Evolutionary conservation across 768 basidiomycete genomes (phyloP).

Genomic region (Russula earlei): DNA sequence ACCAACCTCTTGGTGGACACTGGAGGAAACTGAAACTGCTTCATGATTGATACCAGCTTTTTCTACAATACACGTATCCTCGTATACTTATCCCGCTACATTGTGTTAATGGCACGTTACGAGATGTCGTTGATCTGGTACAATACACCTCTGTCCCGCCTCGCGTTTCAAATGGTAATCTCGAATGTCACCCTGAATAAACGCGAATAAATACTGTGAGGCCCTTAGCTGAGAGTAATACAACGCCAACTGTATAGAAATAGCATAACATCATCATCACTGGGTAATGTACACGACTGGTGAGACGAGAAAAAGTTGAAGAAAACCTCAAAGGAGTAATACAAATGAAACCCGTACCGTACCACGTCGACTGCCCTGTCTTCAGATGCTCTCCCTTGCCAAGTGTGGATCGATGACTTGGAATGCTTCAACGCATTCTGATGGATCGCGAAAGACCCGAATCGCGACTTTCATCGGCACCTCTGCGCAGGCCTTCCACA

Average conservation of each 20-base stretch:
- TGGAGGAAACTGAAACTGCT: background rate
- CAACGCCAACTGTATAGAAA: background rate
- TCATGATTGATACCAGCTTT: constrained; percentile 5
- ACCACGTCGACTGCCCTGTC: too few species aligned
- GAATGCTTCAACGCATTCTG: constrained; percentile 57
- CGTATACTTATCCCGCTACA: background rate
- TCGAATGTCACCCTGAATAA: background rate
- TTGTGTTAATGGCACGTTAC: background rate
- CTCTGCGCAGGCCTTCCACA: constrained; percentile 50
- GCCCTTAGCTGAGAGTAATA: background rate
- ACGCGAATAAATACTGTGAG: background rate
- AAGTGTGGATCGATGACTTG: constrained; percentile 26
- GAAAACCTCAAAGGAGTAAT: background rate
- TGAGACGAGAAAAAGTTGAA: too few species aligned
- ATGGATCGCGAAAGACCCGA: constrained; percentile 58
- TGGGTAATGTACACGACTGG: background rate
- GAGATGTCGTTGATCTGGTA: too few species aligned
- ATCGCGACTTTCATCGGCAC: constrained; percentile 50
- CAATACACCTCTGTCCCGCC: background rate
- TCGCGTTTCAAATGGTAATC: background rate
- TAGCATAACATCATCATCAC: background rate
- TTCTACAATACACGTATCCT: background rate
- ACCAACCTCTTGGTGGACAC: background rate
- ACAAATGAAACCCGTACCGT: background rate
- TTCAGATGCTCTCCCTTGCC: background rate